Evolutionary conservation across 179 eudicot species (phyloP), one percentile per base, ranked within the genome.

Genomic region (Beta corolliflora): DNA sequence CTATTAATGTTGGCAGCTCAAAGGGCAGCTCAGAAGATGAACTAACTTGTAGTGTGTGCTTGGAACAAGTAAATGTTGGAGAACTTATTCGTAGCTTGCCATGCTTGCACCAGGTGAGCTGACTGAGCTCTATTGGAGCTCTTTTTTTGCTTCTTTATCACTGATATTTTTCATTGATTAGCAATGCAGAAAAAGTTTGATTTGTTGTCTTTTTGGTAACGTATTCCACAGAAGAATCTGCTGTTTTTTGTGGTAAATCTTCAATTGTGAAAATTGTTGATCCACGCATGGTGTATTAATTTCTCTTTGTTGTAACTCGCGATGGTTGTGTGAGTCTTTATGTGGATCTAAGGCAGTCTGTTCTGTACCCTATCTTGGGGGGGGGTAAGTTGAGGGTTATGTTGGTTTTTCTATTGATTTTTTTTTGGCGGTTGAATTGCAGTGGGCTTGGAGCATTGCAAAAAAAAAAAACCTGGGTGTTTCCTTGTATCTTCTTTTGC

Each of bases 51-150:
- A 93, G 92, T 73, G 93, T 93, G 84, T 92, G 98, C 90, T 92
- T 93, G 92, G 98, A 93, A 90, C 97, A 93, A 92, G 98, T 93
- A 54, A 84, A 80, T 77, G 87, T 66, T 7, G 98, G 98, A 80
- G 98, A 93, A 81, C 83, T 91, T 23, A 84, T 93, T 23, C 98
- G 98, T 71, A 92, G 91, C 91, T 88, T 93, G 89, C 98, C 98
- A 53, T 93, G 98, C 82, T 87, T 93, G 86, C 98, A 93, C 84
- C 94, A 93, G 97, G 98, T 93, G 72, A 78, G 41, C 41, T 36
- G 41, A 36, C 41, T 36, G 41, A 36, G 80, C 67, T 75, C 44
- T n/a, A 3, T 21, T 46, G 9, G 59, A 48, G 44, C 7, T 70
- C 7, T 70, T 65, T 19, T 69, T 71, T 41, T 64, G 36, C 71